phyloP scores from a whole-genome alignment of 2,329 filamentous ascomycete species.

The Hymenoscyphus salicellus region DNA sequence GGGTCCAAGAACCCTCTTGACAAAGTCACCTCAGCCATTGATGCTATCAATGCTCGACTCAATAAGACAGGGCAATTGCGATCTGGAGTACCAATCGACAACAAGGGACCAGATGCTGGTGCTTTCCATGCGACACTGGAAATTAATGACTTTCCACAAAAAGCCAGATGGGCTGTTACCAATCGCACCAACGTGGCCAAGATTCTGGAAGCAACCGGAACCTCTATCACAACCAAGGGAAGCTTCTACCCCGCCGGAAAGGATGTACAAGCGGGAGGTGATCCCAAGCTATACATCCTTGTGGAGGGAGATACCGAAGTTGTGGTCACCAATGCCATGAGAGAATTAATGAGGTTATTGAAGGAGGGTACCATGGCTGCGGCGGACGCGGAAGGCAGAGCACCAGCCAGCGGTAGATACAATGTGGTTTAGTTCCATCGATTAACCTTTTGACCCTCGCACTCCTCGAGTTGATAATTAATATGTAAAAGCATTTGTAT shows the following conservation, averaged over 20 bases:
- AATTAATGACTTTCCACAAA: slow-evolving; percentile 99
- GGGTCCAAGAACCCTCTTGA: slow-evolving; percentile 66
- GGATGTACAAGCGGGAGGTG: slow-evolving; percentile 68
- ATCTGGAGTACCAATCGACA: slow-evolving; percentile 92
- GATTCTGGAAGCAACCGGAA: slow-evolving; percentile 90
- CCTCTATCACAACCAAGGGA: slow-evolving; percentile 96
- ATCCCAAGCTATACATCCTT: slow-evolving; percentile 95
- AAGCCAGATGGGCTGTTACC: slow-evolving; percentile 96
- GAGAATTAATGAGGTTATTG: slow-evolving; percentile 80
- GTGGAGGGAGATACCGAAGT: slow-evolving; percentile 97
- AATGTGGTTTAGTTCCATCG: slow-evolving; percentile 64
- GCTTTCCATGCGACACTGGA: slow-evolving; percentile 95
- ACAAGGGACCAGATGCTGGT: slow-evolving; percentile 95
- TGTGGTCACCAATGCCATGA: slow-evolving; percentile 84
- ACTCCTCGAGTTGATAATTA: not conserved
- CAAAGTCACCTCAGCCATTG: slow-evolving; percentile 85
- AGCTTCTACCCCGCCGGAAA: slow-evolving; percentile 83
- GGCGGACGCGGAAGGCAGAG: slow-evolving; percentile 78
- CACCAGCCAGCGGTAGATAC: slow-evolving; percentile 77
- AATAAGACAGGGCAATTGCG: slow-evolving; percentile 87
- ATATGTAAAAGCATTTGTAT: slow-evolving; percentile 1
- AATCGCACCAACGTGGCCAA: slow-evolving; percentile 98
- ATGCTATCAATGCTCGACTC: slow-evolving; percentile 84
- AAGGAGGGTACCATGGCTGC: slow-evolving; percentile 89
- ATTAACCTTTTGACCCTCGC: not conserved